Conservation (phyloP, 202 grass and related monocot genomes). For the Zizania palustris region DNA sequence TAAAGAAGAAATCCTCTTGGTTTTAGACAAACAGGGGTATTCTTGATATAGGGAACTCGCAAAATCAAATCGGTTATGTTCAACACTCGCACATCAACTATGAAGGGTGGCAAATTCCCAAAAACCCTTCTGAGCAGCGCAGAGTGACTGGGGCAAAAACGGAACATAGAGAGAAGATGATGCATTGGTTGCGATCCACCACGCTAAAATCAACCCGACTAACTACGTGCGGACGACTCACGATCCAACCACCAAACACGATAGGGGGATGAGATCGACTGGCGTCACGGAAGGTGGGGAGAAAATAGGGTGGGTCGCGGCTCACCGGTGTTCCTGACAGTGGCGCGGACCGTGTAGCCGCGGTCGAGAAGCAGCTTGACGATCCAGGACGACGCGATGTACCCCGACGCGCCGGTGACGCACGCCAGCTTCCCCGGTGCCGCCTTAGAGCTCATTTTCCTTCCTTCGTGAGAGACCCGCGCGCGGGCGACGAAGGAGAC, state of each 20-base stretch:
- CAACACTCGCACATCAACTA: too few species aligned
- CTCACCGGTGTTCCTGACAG: conserved; percentile 55
- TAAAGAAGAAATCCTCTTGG: not conserved
- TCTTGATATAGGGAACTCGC: not conserved
- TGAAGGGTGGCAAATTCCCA: too few species aligned
- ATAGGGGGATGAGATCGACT: too few species aligned
- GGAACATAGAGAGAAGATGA: not conserved
- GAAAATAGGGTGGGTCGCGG: too few species aligned
- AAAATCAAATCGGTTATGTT: not conserved
- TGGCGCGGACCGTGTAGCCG: conserved; percentile 70
- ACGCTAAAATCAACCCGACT: not conserved
- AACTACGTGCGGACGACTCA: not conserved
- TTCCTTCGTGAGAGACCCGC: too few species aligned
- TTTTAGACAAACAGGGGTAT: too few species aligned
- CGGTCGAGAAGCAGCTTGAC: conserved; percentile 55
- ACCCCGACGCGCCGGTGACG: conserved; percentile 60
- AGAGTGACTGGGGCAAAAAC: not conserved
- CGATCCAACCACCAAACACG: not conserved
- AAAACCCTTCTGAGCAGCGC: not conserved
- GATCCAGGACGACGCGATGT: conserved; percentile 65
- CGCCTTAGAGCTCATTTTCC: conserved; percentile 28
- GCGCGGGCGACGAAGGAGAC: too few species aligned
- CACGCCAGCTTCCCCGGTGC: conserved; percentile 48
- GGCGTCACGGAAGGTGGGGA: too few species aligned
- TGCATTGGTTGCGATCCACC: not conserved